Percentiles rank a stretch among this genome's conserved stretches.
phyloP scores from a whole-genome alignment of 257 asterid species.

The Solanum lignicaule region DNA sequence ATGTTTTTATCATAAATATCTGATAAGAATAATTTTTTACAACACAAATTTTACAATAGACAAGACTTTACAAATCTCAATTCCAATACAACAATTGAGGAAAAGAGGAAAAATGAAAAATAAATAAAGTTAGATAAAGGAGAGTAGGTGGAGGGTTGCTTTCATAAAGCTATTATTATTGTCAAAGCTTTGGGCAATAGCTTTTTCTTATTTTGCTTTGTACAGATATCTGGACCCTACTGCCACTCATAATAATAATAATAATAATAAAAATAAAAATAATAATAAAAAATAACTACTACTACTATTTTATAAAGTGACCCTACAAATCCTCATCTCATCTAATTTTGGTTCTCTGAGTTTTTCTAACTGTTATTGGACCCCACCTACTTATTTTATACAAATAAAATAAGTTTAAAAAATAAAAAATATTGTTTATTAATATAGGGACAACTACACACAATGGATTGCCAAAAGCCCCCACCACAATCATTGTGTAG shows the following conservation, averaged over 20 bases:
- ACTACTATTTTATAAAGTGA: conserved; percentile 7
- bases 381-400: conserved; percentile 5
- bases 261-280: not conserved
- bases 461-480: not conserved
- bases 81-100: conserved; percentile 1
- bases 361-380: conserved; percentile 4
- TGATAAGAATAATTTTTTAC: not conserved
- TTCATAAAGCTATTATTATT: conserved; percentile 48
- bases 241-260: conserved; percentile 11
- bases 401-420: not conserved
- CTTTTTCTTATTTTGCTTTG: conserved; percentile 35
- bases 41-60: conserved; percentile 8
- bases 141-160: conserved; percentile 42
- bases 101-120: not conserved
- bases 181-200: conserved; percentile 54
- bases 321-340: conserved; percentile 27
- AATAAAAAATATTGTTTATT: not conserved
- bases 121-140: not conserved
- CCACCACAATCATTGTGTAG: conserved; percentile 5
- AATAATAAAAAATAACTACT: conserved; percentile 1
- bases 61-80: conserved; percentile 21
- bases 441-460: not conserved
- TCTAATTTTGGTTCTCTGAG: conserved; percentile 13
- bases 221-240: conserved; percentile 27
- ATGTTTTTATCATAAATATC: not conserved